These are phyloP conservation scores for Fusarium domesticum DNA, from an alignment of 2,329 filamentous ascomycete species.

Conservation along the genomic window DNA sequence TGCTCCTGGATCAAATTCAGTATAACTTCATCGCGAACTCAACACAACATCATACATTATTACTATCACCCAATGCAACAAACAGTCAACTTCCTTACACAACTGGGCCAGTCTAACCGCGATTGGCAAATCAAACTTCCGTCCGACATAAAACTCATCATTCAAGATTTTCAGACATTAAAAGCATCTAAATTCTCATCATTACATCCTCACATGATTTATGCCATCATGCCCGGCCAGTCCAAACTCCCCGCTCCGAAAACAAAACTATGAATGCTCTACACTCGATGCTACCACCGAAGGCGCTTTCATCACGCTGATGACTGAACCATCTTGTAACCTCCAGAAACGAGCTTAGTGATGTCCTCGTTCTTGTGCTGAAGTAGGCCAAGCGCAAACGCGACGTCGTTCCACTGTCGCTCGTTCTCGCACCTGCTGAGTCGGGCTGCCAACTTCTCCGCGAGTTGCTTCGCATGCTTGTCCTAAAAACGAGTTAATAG, in stretches of 20 bases:
- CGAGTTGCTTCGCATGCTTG: constrained; percentile 92
- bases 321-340: constrained; percentile 69
- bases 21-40: no score
- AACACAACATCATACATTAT: no score
- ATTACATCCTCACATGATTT: constrained; percentile 23
- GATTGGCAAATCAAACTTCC: constrained; percentile 8
- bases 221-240: constrained; percentile 22
- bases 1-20: no score
- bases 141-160: constrained; percentile 6
- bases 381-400: constrained; percentile 82
- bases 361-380: constrained; percentile 95
- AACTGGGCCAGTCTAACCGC: no score
- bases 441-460: constrained; percentile 86
- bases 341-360: constrained; percentile 68
- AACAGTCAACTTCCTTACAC: no score
- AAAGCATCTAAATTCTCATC: constrained; percentile 24
- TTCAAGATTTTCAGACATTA: no score
- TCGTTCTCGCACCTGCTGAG: constrained; percentile 85
- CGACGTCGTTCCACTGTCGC: constrained; percentile 95
- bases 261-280: constrained; percentile 3
- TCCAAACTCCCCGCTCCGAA: constrained; percentile 17
- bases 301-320: constrained; percentile 44
- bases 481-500: constrained; percentile 56
- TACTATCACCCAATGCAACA: no score
- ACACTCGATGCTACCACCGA: constrained; percentile 4